phyloP scores from a whole-genome alignment of 257 asterid genomes.

The Salvia splendens region DNA sequence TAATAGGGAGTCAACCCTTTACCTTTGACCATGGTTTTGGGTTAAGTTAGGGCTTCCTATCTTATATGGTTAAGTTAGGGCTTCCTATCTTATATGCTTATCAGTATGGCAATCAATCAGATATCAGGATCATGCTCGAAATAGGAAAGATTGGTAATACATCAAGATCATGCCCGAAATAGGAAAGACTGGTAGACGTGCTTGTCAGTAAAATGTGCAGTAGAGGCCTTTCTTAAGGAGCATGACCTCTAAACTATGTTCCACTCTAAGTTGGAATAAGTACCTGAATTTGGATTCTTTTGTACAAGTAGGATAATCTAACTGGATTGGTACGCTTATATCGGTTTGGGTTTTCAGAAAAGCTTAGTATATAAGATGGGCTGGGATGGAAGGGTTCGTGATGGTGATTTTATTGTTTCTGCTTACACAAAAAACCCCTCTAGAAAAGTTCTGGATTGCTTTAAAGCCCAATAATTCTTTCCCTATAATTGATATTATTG shows the following conservation, averaged over 20 bases:
- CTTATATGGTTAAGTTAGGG: too few relatives aligned
- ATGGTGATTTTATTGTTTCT: not conserved
- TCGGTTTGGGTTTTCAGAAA: not conserved
- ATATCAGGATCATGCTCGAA: too few relatives aligned
- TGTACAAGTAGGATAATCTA: not conserved
- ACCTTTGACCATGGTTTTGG: too few relatives aligned
- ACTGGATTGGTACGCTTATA: not conserved
- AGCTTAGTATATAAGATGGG: not conserved
- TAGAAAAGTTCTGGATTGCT: not conserved
- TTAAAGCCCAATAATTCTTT: not conserved
- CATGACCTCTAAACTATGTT: too few relatives aligned
- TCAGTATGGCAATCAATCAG: too few relatives aligned
- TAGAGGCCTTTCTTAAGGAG: too few relatives aligned
- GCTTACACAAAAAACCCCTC: not conserved
- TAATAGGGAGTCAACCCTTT: too few relatives aligned
- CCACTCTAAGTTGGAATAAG: too few relatives aligned
- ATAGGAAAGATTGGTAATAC: too few relatives aligned
- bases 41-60: too few relatives aligned
- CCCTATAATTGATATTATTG: constrained; percentile 7
- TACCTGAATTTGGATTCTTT: too few relatives aligned
- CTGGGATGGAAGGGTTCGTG: not conserved
- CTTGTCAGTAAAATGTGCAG: not conserved
- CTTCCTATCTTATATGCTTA: too few relatives aligned
- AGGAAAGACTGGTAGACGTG: not conserved
- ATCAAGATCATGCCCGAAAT: not conserved